Base-by-base conservation (phyloP, 176 grass and related monocot species). In the Themeda triandra region DNA sequence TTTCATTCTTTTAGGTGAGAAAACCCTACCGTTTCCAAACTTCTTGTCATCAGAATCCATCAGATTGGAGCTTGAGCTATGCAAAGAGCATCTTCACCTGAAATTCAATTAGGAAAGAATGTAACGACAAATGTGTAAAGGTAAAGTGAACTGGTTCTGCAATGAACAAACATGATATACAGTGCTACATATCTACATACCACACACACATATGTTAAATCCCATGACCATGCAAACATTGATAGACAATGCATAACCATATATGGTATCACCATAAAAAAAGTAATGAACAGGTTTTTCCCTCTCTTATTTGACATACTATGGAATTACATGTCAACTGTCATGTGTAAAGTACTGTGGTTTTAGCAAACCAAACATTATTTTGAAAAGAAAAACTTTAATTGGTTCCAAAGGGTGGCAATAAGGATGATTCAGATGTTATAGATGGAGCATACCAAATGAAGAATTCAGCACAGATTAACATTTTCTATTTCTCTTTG, bases 11-110 rank as follows among this genome's bases (percentile, higher is more conserved):
- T 62, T 27, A 27, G 29, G 6, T 31, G 13, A 60, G 9, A 63
- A n/a, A 66, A 49, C 6, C 10, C n/a, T 90, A 93, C 92, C 92
- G 81, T 86, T 94, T 76, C 88, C 92, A 78, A 94, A 94, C 75
- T 94, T 94, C 83, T 91, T 91, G 29, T 69, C 79, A 15, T 89
- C 88, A 71, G 88, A 69, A 74, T 93, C 91, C 91, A 93, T 93
- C 49, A 87, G 67, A 87, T 73, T 83, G 59, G 40, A 86, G 32
- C 48, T 82, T 71, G 80, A 13, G 80, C 44, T 79, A 80, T 19
- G 25, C 56, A 31, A 73, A 85, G 13, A 40, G 64, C 77, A 89
- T 85, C 71, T 81, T 82, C 66, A 92, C 67, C 90, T 92, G 82
- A 87, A 84, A 80, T 63, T 80, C 63, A 64, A 42, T 75, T 63